Evolutionary conservation across 179 eudicot species (phyloP), one percentile per base, ranked within the genome.

Genomic region (Amaranthus tricolor): DNA sequence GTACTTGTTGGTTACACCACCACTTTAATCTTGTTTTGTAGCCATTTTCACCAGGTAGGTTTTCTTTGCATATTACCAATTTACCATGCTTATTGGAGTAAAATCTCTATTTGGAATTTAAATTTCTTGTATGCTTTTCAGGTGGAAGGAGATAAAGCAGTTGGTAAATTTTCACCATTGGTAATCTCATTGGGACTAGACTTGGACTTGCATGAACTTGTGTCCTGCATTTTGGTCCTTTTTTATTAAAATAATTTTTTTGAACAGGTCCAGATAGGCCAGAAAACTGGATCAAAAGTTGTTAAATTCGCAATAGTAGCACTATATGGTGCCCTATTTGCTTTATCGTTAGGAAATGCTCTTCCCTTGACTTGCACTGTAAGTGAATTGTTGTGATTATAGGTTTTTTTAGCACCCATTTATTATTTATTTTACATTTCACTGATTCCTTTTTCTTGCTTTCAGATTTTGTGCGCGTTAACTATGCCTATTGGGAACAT

Each of bases 21-120:
- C 72, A 66, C 96, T 49, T 86, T 94, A 53, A 89, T 93, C 78
- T 89, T 94, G 65, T 94, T 94, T 68, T 94, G 98, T 70, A 94
- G 98, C 83, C 98, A 94, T 78, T 94, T 94, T 85, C 98, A 94
- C 72, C 98, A 94, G 98, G 97, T 90, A 48, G 62, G 58, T 8
- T 61, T 76, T 72, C 71, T 80, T 14, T 14, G 7, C 14, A 73
- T 51, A 61, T 24, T 56, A 65, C n/a, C n/a, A n/a, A n/a, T n/a
- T n/a, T n/a, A n/a, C 49, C 52, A 19, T 55, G 60, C 66, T 68
- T 62, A 48, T 56, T 11, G 51, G 64, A 50, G 10, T 53, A 16
- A 24, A 12, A 7, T 16, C 20, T 67, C 10, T 55, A 10, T 43
- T 20, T 55, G 44, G 44, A 19, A 31, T 57, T 80, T 68, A 73